Conservation (phyloP, 179 eudicot genomes). For the Beta lomatogona region DNA sequence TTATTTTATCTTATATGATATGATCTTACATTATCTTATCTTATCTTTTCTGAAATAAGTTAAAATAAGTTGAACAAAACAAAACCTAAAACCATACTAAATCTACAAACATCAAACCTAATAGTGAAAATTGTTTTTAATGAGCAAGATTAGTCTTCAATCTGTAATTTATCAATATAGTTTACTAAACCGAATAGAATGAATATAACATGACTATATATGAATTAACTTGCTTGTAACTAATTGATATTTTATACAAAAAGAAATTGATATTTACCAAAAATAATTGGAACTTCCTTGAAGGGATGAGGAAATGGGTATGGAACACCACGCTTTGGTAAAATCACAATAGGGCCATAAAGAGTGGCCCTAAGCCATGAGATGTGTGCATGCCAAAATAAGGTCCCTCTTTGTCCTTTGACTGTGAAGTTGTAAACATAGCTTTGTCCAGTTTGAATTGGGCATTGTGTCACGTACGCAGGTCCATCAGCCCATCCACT, state of each 20-base stretch:
- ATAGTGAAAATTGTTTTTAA: no score
- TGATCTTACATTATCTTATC: no score
- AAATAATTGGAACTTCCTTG: conserved; percentile 51
- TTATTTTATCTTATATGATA: no score
- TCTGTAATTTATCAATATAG: no score
- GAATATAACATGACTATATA: no score
- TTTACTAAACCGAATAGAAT: no score
- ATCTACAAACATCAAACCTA: no score
- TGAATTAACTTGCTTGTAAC: no score
- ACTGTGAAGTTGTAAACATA: conserved; percentile 63
- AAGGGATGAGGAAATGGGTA: conserved; percentile 40
- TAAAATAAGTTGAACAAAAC: no score
- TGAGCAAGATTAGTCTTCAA: no score
- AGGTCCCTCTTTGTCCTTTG: conserved; percentile 62
- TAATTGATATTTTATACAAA: not conserved
- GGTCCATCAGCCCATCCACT: conserved; percentile 90
- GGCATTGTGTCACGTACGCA: conserved; percentile 75
- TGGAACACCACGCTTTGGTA: conserved; percentile 58
- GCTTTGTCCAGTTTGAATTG: conserved; percentile 52
- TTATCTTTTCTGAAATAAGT: no score
- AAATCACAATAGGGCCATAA: conserved; percentile 64
- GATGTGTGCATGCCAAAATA: conserved; percentile 70
- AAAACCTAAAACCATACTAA: no score
- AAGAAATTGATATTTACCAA: conserved; percentile 41
- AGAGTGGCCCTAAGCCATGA: conserved; percentile 74